Evolutionary conservation across 2,329 filamentous ascomycete genomes (phyloP).

Genomic region (Epichloe aotearoae): DNA sequence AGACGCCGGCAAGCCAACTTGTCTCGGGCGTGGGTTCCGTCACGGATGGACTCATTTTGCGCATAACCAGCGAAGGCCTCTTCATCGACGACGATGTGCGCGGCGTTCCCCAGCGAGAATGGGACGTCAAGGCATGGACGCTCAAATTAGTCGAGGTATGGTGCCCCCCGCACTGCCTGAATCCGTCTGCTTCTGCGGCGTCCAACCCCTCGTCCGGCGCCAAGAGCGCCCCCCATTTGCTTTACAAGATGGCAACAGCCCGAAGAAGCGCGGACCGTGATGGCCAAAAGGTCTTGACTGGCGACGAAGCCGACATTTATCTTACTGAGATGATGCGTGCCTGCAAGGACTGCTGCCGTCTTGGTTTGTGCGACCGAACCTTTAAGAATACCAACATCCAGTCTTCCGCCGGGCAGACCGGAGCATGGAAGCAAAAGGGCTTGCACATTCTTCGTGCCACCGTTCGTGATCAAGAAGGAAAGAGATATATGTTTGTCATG

Average conservation of each 20-base stretch:
- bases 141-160: conserved; percentile 86
- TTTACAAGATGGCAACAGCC: conserved; percentile 33
- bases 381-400: conserved; percentile 30
- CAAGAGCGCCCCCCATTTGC: conserved; percentile 28
- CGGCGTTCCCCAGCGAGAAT: conserved; percentile 85
- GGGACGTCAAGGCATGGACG: conserved; percentile 98
- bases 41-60: conserved; percentile 82
- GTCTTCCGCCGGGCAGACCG: conserved; percentile 30
- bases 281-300: conserved; percentile 38
- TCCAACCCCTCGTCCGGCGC: conserved; percentile 26
- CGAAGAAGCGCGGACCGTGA: conserved; percentile 35
- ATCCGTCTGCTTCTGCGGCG: conserved; percentile 25
- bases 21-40: conserved; percentile 73
- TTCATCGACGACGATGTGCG: conserved; percentile 96
- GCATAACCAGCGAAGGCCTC: conserved; percentile 84
- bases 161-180: conserved; percentile 53
- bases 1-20: conserved; percentile 82
- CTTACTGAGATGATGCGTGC: conserved; percentile 47
- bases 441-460: conserved; percentile 51
- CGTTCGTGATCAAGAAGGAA: conserved; percentile 52
- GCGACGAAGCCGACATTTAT: conserved; percentile 54
- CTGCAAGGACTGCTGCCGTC: conserved; percentile 51
- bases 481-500: conserved; percentile 52
- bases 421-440: conserved; percentile 40
- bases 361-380: conserved; percentile 34